Base-by-base conservation (phyloP, 202 grass and related monocot species). In the Hordeum pubiflorum region DNA sequence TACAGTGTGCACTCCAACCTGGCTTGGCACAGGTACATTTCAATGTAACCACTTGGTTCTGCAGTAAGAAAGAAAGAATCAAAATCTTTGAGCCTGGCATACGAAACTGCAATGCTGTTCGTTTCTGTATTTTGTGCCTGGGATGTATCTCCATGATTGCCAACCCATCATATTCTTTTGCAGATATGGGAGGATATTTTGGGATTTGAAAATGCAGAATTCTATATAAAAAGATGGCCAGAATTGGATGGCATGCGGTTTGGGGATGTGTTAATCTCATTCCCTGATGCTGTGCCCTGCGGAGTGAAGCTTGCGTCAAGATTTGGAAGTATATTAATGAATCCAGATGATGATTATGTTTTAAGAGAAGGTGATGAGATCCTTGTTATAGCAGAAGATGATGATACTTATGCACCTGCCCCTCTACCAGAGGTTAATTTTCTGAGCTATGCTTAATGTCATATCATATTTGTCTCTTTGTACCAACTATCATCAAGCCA, bases 181-280 rank as follows among this genome's bases (percentile, higher is more conserved):
- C 86, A 98, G 95, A 93, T 98, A 91, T 98, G 95, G 95, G 95
- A 98, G 81, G 95, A 98, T 79, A 98, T 98, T 82, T 81, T 98
- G 75, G 95, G 95, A 81, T 98, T 98, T 83, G 95, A 94, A 83
- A 98, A 98, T 80, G 92, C 92, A 17, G 95, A 98, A 39, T 98
- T 98, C 62, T 98, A 98, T 77, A 93, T 94, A 76, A 94, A 98
- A 88, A 82, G 92, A 54, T 98, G 95, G 95, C 84, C 90, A 38
- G 79, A 98, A 84, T 92, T 98, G 78, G 92, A 98, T 86, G 95
- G 82, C 68, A 86, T 94, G 84, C 81, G 74, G 46, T 98, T 98
- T 87, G 88, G 83, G 79, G 88, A 98, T 87, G 92, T 94, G 37
- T 84, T 98, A 63, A 77, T 98, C 63, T 93, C 92, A 81, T 98